A percentile compares a stretch with the other conserved stretches of the same genome.
These are phyloP conservation scores for Gremmenia infestans DNA, from an alignment of 2,329 filamentous ascomycete genomes.

Conservation along the genomic window DNA sequence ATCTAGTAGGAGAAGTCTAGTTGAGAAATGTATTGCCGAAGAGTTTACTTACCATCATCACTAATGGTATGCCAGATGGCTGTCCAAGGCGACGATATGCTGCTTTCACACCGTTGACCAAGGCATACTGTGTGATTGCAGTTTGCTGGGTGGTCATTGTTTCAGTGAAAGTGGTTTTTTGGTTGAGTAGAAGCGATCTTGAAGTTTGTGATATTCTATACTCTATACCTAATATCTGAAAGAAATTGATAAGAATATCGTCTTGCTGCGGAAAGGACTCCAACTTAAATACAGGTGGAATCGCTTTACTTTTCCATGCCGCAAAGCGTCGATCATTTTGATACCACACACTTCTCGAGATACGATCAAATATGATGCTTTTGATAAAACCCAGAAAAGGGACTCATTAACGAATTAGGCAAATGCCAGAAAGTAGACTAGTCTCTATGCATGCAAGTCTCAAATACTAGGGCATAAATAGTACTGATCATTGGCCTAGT, in stretches of 20 bases:
- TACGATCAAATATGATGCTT: background rate
- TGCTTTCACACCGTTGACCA: constrained; percentile 19
- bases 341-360: background rate
- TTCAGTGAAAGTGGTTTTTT: background rate
- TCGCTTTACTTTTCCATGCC: background rate
- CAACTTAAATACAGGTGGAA: background rate
- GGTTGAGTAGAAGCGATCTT: constrained; percentile 4
- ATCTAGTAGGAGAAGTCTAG: too few species aligned
- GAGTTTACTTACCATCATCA: constrained; percentile 13
- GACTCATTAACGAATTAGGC: background rate
- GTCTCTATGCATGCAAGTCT: background rate
- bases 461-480: background rate
- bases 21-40: too few species aligned
- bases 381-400: background rate
- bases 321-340: background rate
- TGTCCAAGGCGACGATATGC: constrained; percentile 24
- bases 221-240: too few species aligned
- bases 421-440: background rate
- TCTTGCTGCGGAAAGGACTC: too few species aligned
- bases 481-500: background rate
- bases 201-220: background rate
- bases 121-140: constrained; percentile 18
- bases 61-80: constrained; percentile 19
- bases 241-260: too few species aligned
- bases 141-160: constrained; percentile 24